phyloP scores from a whole-genome alignment of 1,284 basidiomycete species.

The Xanthoconium separans region DNA sequence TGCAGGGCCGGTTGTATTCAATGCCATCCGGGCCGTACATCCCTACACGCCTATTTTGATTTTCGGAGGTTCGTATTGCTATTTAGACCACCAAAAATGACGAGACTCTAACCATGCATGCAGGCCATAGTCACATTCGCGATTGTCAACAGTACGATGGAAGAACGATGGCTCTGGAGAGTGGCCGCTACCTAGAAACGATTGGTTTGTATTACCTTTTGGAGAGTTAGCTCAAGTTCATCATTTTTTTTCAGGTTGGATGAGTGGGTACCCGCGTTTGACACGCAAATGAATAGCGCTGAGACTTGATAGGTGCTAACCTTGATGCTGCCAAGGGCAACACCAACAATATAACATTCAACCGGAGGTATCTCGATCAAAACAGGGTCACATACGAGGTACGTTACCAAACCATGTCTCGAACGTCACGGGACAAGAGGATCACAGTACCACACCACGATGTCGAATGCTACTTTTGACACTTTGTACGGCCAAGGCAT shows the following conservation, averaged over 20 bases:
- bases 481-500: slow-evolving; percentile 52
- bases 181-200: slow-evolving; percentile 87
- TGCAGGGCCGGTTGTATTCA: slow-evolving; percentile 67
- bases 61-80: slow-evolving; percentile 54
- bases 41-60: slow-evolving; percentile 75
- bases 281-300: background rate
- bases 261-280: slow-evolving; percentile 24
- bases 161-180: slow-evolving; percentile 71
- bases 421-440: background rate
- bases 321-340: slow-evolving; percentile 42
- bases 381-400: slow-evolving; percentile 74
- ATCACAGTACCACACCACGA: slow-evolving; percentile 56
- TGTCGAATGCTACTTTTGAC: slow-evolving; percentile 50
- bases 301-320: slow-evolving; percentile 43
- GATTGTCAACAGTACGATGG: slow-evolving; percentile 68
- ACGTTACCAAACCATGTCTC: background rate
- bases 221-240: background rate
- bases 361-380: slow-evolving; percentile 70
- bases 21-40: slow-evolving; percentile 73
- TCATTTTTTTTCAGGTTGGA: slow-evolving; percentile 28
- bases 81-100: background rate
- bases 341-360: slow-evolving; percentile 55
- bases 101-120: background rate
- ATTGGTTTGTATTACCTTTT: slow-evolving; percentile 48
- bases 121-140: slow-evolving; percentile 75